Evolutionary conservation across 2,329 filamentous ascomycete genomes (phyloP), one percentile per base, ranked within the genome.

Genomic region (Macrophomina tecta): DNA sequence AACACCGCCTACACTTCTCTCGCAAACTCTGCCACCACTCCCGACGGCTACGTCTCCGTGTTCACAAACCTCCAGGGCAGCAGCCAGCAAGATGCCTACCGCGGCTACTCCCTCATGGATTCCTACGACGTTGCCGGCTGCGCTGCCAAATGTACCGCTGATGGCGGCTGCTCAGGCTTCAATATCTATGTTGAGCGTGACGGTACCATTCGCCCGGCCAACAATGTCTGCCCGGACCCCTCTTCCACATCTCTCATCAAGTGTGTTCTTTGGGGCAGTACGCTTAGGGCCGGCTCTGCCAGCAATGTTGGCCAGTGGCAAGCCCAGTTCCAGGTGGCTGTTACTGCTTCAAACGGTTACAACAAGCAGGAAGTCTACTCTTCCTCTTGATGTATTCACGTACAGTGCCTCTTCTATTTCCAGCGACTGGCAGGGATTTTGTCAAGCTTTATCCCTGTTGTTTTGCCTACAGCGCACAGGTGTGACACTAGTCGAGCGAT

Each of bases 151-250:
- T 72, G 70, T 40, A 18, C 67, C 34, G n/a, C 11, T 5, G 67
- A 65, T 32, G 34, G 28, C 11, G 58, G 65, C 23, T 73, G 71
- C 63, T 63, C 68, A 16, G 67, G 66, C n/a, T 71, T 73, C 70
- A 70, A 72, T 58, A 69, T 72, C 63, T 73, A 69, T 64, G 69
- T 69, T 34, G 71, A 72, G 48, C 69, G 71, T 48, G 62, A 67
- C 23, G 71, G 70, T 2, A 52, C 42, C 34, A 18, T 18, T 64
- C 12, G 60, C 67, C 3, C 70, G 67, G 14, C 64, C 12, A 30
- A 64, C 46, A 38, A 38, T 38, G 36, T 38, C 36, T 38, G 36
- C 36, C 36, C 36, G 7, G 11, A 38, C 36, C 36, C 36, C 36
- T 7, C 36, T 12, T 38, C 36, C 7, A 38, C 36, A 2, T 38